These are phyloP conservation scores for Vitellaria paradoxa DNA, from an alignment of 179 eudicot species.

Conservation along the genomic window DNA sequence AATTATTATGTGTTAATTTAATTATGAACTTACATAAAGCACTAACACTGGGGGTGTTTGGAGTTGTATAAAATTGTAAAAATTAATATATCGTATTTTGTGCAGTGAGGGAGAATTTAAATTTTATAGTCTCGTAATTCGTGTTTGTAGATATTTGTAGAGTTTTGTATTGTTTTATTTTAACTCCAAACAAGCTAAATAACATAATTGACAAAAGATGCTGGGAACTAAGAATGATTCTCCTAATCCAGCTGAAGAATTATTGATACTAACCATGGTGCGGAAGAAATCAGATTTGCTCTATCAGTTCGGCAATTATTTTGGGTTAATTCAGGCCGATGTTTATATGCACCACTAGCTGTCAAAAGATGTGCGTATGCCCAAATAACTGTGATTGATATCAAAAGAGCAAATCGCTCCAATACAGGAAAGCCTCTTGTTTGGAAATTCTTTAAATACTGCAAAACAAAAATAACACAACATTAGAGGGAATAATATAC, in stretches of 20 bases:
- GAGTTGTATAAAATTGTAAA: too few relatives aligned
- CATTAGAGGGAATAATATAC: not conserved
- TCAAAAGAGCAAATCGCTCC: slow-evolving; percentile 85
- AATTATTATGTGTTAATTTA: too few relatives aligned
- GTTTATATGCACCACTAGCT: slow-evolving; percentile 95
- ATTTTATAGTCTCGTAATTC: too few relatives aligned
- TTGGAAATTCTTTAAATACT: slow-evolving; percentile 94
- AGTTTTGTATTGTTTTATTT: too few relatives aligned
- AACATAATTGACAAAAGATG: too few relatives aligned
- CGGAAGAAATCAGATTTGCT: slow-evolving; percentile 86
- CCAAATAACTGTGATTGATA: slow-evolving; percentile 80
- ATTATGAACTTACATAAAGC: too few relatives aligned
- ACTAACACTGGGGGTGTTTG: too few relatives aligned
- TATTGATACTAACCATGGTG: slow-evolving; percentile 67
- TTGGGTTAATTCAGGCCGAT: slow-evolving; percentile 78
- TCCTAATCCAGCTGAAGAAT: not conserved
- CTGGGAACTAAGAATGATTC: too few relatives aligned
- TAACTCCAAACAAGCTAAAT: too few relatives aligned
- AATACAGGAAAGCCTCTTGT: slow-evolving; percentile 67
- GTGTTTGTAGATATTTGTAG: too few relatives aligned
- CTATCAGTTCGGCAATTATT: slow-evolving; percentile 78
- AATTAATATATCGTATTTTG: too few relatives aligned
- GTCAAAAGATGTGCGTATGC: slow-evolving; percentile 95
- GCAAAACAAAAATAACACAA: slow-evolving; percentile 16
- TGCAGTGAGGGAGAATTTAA: too few relatives aligned